Base-by-base conservation (phyloP, 345 rosid genomes). In the Geranium brycei region DNA sequence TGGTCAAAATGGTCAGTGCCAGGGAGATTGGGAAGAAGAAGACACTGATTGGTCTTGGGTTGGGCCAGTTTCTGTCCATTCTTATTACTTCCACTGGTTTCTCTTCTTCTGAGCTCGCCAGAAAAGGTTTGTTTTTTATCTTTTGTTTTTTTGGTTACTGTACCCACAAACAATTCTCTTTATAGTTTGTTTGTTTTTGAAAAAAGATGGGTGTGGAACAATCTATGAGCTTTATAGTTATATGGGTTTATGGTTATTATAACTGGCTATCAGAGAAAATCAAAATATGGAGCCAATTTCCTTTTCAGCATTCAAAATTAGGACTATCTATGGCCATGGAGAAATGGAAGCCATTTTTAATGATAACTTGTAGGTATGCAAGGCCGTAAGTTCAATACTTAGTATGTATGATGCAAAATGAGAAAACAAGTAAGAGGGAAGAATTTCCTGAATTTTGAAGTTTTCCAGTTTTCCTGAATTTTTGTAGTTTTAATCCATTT, bases 1-100 rank as follows among this genome's bases (percentile, higher is more conserved):
- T 35, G 41, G 41, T 35, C 7, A 35, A 4, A 4, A 70, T 66
- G 77, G 17, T 63, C 66, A 68, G 38, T n/a, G 71, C 57, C 13
- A 68, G 64, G 66, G 66, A 75, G 62, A 59, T 77, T 55, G 68
- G 79, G 57, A 69, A 77, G 35, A 77, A 69, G 79, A 75, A 77
- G 66, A 77, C 76, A 15, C 63, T 80, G 76, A 19, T 75, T 51
- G 84, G 76, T 62, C 81, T 80, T 68, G 79, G 61, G 38, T 65
- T 80, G 63, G 84, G 84, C 1, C 84, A 80, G 73, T 75, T 80
- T 64, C 79, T 80, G 12, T 80, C 84, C 4, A 66, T 80, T 31
- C 74, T 80, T 41, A 77, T 80, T 32, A 77, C 81, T 71, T 72
- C 81, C 58, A 80, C 81, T 55, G 81, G 78, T 17, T 80, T 75